These are phyloP conservation scores for Hemileccinum rubropunctum DNA, from an alignment of 768 basidiomycete genomes.

Conservation along the genomic window DNA sequence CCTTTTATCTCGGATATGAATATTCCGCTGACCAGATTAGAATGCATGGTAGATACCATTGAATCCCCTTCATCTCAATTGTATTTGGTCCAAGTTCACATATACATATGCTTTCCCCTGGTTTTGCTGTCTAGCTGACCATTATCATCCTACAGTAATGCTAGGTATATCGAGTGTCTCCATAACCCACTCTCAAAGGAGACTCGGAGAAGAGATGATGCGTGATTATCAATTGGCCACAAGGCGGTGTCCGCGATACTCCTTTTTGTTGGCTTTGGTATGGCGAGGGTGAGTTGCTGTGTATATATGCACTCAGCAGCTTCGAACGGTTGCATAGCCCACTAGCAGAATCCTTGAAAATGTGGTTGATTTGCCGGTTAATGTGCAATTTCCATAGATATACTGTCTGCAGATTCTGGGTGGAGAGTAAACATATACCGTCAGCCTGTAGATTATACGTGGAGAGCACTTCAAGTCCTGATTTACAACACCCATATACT, in stretches of 20 bases:
- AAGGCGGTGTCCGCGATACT: not conserved
- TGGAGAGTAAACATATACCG: too few relatives aligned
- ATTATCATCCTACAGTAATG: not conserved
- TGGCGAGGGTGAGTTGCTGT: not conserved
- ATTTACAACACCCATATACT: too few relatives aligned
- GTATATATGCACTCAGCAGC: too few relatives aligned
- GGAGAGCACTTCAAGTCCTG: too few relatives aligned
- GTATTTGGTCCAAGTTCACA: too few relatives aligned
- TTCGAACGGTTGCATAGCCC: not conserved
- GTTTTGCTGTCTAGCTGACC: not conserved
- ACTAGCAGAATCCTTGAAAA: not conserved
- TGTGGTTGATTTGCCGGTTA: too few relatives aligned
- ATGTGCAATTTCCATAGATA: too few relatives aligned
- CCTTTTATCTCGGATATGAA: not conserved
- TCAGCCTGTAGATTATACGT: too few relatives aligned
- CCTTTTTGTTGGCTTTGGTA: not conserved
- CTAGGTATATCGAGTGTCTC: not conserved
- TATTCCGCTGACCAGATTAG: not conserved
- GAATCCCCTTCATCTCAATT: not conserved
- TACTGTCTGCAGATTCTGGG: too few relatives aligned
- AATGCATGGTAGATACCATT: not conserved
- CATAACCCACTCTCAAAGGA: not conserved
- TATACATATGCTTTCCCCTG: too few relatives aligned
- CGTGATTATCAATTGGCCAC: not conserved
- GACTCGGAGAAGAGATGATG: not conserved